phyloP scores from a whole-genome alignment of 495 filamentous ascomycete genomes.

The Neurospora sp. region DNA sequence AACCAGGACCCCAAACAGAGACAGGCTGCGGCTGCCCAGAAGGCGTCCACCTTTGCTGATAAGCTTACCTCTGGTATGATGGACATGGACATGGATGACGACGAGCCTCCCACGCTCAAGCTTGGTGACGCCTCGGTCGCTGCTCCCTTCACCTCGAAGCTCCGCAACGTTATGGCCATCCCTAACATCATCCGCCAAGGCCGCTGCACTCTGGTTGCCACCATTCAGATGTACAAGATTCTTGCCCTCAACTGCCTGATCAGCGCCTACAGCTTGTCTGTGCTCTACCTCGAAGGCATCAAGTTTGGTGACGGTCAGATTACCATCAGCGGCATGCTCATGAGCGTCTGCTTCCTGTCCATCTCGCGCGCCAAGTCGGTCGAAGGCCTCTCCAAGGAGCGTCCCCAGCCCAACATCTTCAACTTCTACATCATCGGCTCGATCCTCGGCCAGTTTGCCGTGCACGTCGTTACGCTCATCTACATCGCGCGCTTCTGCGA shows the following conservation, averaged over 20 bases:
- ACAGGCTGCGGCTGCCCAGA: slow-evolving; percentile 53
- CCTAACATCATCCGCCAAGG: slow-evolving; percentile 98
- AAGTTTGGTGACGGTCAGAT: slow-evolving; percentile 99
- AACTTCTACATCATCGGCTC: slow-evolving; percentile 98
- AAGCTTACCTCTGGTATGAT: slow-evolving; percentile 82
- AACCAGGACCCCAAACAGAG: slow-evolving; percentile 45
- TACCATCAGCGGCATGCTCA: slow-evolving; percentile 98
- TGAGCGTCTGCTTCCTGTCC: slow-evolving; percentile 98
- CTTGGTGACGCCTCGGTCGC: slow-evolving; percentile 95
- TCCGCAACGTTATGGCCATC: slow-evolving; percentile 93
- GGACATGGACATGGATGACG: slow-evolving; percentile 79
- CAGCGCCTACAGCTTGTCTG: slow-evolving; percentile 92
- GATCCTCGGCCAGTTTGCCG: slow-evolving; percentile 93
- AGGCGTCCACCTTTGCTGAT: slow-evolving; percentile 73
- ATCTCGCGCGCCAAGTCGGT: slow-evolving; percentile 94
- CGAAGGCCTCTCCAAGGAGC: slow-evolving; percentile 90
- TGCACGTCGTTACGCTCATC: slow-evolving; percentile 89
- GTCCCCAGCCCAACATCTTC: slow-evolving; percentile 97
- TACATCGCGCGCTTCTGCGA: slow-evolving; percentile 90
- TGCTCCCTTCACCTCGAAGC: slow-evolving; percentile 94
- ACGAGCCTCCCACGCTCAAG: slow-evolving; percentile 91
- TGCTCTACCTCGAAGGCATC: slow-evolving; percentile 95
- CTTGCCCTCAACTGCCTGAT: slow-evolving; percentile 96
- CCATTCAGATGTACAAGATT: slow-evolving; percentile 99
- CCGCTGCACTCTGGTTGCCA: slow-evolving; percentile 91